phyloP scores from a whole-genome alignment of 768 basidiomycete species.

The Boletus rubroflammeus region DNA sequence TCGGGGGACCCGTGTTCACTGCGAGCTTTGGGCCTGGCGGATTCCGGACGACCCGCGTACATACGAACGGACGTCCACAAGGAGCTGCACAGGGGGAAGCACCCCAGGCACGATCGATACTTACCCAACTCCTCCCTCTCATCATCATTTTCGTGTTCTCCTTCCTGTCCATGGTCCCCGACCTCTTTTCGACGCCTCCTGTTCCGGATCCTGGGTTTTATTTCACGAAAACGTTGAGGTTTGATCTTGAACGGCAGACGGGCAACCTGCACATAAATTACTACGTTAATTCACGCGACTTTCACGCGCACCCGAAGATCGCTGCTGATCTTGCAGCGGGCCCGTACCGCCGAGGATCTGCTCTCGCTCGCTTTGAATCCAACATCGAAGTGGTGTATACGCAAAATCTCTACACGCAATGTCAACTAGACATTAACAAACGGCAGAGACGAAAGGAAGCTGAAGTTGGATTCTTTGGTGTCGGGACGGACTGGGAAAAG shows the following conservation, averaged over 20 bases:
- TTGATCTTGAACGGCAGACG: constrained; percentile 71
- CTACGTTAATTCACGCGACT: constrained; percentile 78
- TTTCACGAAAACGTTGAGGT: constrained; percentile 58
- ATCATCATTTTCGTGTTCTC: constrained; percentile 83
- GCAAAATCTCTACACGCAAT: constrained; percentile 63
- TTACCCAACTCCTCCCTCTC: constrained; percentile 81
- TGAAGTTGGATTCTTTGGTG: constrained; percentile 83
- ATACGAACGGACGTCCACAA: constrained; percentile 36
- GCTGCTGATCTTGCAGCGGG: constrained; percentile 63
- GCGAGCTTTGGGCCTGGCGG: constrained; percentile 79
- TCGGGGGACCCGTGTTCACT: constrained; percentile 57
- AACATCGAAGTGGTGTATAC: constrained; percentile 74
- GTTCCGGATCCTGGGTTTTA: constrained; percentile 79
- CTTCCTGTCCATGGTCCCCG: constrained; percentile 75
- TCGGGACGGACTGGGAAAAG: constrained; percentile 91
- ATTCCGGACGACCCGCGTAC: constrained; percentile 66
- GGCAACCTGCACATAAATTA: constrained; percentile 69
- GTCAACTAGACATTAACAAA: constrained; percentile 63
- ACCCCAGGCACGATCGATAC: constrained; percentile 51
- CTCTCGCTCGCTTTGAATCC: constrained; percentile 64
- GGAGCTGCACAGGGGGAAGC: constrained; percentile 36
- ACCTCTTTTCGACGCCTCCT: constrained; percentile 60
- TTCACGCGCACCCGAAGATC: constrained; percentile 71
- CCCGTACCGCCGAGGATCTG: constrained; percentile 25
- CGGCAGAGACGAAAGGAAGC: constrained; percentile 70